Conservation (phyloP, 805 yeast genomes). For the Ogataea glucozyma region DNA sequence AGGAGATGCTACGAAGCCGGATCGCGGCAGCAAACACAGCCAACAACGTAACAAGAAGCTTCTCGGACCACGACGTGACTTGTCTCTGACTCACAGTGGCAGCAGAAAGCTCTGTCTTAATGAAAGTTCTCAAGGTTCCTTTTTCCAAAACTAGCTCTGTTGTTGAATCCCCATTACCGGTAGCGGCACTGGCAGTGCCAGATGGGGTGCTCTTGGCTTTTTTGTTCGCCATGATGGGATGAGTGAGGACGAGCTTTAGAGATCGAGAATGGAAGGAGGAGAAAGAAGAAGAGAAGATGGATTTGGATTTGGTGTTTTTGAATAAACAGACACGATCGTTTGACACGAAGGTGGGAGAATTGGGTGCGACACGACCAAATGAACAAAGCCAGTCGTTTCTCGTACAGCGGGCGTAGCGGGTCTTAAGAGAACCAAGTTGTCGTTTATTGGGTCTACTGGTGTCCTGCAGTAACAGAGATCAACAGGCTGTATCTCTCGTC, state of each 20-base stretch:
- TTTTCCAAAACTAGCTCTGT: slow-evolving; percentile 47
- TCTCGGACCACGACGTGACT: slow-evolving; percentile 40
- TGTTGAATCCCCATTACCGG: slow-evolving; percentile 22
- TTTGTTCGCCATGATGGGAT: slow-evolving; percentile 1
- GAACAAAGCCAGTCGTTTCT: too few species aligned
- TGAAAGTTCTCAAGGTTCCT: slow-evolving; percentile 56
- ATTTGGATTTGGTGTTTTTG: too few species aligned
- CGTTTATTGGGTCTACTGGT: too few species aligned
- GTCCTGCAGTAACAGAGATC: too few species aligned
- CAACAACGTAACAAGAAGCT: slow-evolving; percentile 42
- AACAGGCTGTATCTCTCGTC: too few species aligned
- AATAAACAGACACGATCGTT: slow-evolving; percentile 1
- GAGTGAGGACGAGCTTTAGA: background rate
- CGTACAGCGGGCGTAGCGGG: too few species aligned
- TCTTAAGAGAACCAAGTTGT: too few species aligned
- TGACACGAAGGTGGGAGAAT: slow-evolving; percentile 3
- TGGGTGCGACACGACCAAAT: too few species aligned
- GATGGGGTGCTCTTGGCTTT: slow-evolving; percentile 1
- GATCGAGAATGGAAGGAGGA: background rate
- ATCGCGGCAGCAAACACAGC: slow-evolving; percentile 49
- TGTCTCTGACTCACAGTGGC: slow-evolving; percentile 43
- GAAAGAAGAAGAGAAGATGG: background rate
- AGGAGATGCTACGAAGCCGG: slow-evolving; percentile 59
- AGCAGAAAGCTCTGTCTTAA: slow-evolving; percentile 52
- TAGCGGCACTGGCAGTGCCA: slow-evolving; percentile 5